Conservation (phyloP, 2,329 filamentous ascomycete genomes). For the Clarireedia sp. region DNA sequence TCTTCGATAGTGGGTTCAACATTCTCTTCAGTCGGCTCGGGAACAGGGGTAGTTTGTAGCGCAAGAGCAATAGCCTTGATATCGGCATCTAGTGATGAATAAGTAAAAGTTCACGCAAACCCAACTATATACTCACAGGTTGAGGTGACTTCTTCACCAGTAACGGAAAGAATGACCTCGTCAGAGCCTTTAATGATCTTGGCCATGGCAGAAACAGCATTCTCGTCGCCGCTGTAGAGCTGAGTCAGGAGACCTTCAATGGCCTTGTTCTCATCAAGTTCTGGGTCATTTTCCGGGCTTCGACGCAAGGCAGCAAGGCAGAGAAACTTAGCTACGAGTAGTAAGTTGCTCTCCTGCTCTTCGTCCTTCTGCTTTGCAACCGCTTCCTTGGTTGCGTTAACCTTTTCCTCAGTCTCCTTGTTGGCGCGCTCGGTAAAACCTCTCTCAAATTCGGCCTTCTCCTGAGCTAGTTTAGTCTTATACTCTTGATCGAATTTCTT, state of each 20-base stretch:
- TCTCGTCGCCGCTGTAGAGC: constrained; percentile 71
- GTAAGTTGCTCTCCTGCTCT: constrained; percentile 54
- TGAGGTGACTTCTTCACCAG: constrained; percentile 56
- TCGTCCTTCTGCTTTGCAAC: constrained; percentile 41
- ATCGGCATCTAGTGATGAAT: constrained; percentile 40
- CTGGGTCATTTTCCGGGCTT: constrained; percentile 53
- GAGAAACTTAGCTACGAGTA: constrained; percentile 71
- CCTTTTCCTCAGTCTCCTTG: constrained; percentile 39
- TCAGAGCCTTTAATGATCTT: constrained; percentile 68
- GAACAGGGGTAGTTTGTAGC: constrained; percentile 39
- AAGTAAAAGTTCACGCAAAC: neutral
- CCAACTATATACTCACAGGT: constrained; percentile 52
- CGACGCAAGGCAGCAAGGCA: constrained; percentile 70
- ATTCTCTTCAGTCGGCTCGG: constrained; percentile 25
- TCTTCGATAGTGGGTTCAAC: constrained; percentile 29
- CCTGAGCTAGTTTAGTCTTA: constrained; percentile 48
- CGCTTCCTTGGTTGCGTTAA: constrained; percentile 37
- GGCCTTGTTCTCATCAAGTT: constrained; percentile 66
- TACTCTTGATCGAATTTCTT: constrained; percentile 70
- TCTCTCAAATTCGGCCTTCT: constrained; percentile 55
- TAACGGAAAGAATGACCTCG: constrained; percentile 58
- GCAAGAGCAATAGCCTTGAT: constrained; percentile 48
- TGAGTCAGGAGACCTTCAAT: constrained; percentile 72
- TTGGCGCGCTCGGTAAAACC: constrained; percentile 42
- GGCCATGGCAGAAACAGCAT: constrained; percentile 65